Base-by-base conservation (phyloP, 176 grass and related monocot species). In the Avena eriantha region DNA sequence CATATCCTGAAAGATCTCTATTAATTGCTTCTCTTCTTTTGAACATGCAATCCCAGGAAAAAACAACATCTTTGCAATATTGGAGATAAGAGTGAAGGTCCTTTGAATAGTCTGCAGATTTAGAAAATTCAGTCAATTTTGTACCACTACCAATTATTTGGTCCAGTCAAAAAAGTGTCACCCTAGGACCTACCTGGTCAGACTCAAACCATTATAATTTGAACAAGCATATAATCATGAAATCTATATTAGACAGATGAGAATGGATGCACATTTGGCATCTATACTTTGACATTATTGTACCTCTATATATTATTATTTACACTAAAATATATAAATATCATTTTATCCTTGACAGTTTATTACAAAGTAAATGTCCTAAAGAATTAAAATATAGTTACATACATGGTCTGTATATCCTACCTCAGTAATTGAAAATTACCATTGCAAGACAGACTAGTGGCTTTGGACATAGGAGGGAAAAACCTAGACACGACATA, bases 61-160 rank as follows among this genome's bases (percentile, higher is more conserved):
- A 53, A 53, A 79, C 18, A 76, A 91, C 75, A 68, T 98, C 91
- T 51, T 87, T 85, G 86, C 86, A 98, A 53, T 98, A 98, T 46
- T 79, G 95, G 67, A 98, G 81, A 91, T 94, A 98, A 31, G 90
- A 88, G 54, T 31, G 80, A 59, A 95, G 69, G 43, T 95, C 92
- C 76, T 75, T 91, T 2, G 90, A 90, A 90, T 94, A 94, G 35
- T 98, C 96, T 98, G 79, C 71, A 78, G 36, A 86, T 72, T 58
- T 17, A 63, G 54, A 68, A 81, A 74, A 67, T 12, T 48, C 26
- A 26, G 15, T 74, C 46, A 90, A 53, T 36, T 29, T 13, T 77
- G 13, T 56, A 58, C 26, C 39, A 57, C 24, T 54, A 76, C 2
- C 7, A 65, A 55, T 8, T 34, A 67, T 15, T 48, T 50, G 24